Evolutionary conservation across 257 asterid genomes (phyloP), one percentile per base, ranked within the genome.

Genomic region (Cruciata laevipes): DNA sequence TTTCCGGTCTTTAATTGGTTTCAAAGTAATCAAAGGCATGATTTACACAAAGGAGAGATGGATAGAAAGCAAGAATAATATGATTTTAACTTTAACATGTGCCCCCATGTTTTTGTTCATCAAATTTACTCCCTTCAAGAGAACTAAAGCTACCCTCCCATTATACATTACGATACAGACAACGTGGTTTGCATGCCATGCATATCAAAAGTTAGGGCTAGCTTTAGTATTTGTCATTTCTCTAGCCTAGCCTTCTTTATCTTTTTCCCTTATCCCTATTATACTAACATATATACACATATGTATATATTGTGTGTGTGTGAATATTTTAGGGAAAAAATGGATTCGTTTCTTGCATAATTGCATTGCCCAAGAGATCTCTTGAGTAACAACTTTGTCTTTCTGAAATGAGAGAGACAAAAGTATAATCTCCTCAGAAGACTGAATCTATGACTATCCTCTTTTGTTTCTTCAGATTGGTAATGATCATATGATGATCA

Each of bases 301-400:
- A 81, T 16, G 32, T 53, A 18, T 53, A 1, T 53, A 9, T 53
- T 37, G 42, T 37, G 12, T 37, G 10, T 37, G 42, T 37, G 42
- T 37, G 13, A 37, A 37, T 37, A 7, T 8, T 7, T 37, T 37
- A 37, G 42, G 13, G 12, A 7, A 1, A 0, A 37, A 0, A 37
- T 1, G 10, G 7, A 91, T 92, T 87, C 98, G 80, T 92, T 89
- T 69, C 98, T 89, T 92, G 96, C 70, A 42, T 42, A 13, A 42
- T 42, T 12, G 51, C 18, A 74, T 62, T 78, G 82, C 79, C 72
- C 74, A 69, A 42, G 51, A 81, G 89, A 85, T 90, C 93, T 84
- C 86, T 85, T 81, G 86, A 84, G 84, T 84, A 76, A 83, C 83
- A 88, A 70, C 93, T 87, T 86, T 87, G 82, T 82, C 87, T 81